Evolutionary conservation across 2,329 filamentous ascomycete species (phyloP).

Genomic region (Fonsecaea nubica): DNA sequence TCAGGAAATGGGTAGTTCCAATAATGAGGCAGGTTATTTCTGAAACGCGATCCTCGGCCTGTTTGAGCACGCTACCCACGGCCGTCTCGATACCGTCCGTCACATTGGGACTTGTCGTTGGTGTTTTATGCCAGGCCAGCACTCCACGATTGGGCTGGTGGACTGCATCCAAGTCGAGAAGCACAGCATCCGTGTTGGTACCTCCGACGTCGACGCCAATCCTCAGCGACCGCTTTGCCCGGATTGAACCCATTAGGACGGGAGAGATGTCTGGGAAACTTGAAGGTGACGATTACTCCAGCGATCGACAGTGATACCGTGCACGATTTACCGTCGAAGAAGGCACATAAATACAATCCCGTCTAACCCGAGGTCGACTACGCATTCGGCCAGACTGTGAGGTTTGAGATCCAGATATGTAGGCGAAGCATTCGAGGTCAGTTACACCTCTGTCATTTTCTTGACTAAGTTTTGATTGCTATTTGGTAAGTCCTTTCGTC

Average conservation of each 20-base stretch:
- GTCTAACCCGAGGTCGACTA: not conserved
- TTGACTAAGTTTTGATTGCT: not conserved
- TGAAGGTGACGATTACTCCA: not conserved
- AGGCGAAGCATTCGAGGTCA: not conserved
- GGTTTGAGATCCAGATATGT: constrained; percentile 3
- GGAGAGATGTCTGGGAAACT: not conserved
- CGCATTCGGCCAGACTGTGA: not conserved
- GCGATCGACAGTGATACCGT: not conserved
- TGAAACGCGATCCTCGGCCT: constrained; percentile 45
- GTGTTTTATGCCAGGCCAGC: constrained; percentile 47
- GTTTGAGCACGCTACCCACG: constrained; percentile 48
- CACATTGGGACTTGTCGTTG: constrained; percentile 50
- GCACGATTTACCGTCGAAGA: not conserved
- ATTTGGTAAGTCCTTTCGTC: not conserved
- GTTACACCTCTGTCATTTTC: not conserved
- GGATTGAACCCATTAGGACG: constrained; percentile 15
- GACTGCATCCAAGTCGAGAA: constrained; percentile 32
- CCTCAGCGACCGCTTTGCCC: constrained; percentile 17
- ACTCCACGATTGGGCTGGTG: constrained; percentile 40
- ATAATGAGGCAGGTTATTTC: constrained; percentile 54
- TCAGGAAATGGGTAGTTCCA: constrained; percentile 62
- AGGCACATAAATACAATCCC: not conserved
- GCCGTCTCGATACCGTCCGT: constrained; percentile 50
- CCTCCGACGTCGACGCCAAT: constrained; percentile 43
- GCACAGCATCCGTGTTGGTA: constrained; percentile 34